Conservation (phyloP, 1,284 basidiomycete species). For the Golubevia sp. region DNA sequence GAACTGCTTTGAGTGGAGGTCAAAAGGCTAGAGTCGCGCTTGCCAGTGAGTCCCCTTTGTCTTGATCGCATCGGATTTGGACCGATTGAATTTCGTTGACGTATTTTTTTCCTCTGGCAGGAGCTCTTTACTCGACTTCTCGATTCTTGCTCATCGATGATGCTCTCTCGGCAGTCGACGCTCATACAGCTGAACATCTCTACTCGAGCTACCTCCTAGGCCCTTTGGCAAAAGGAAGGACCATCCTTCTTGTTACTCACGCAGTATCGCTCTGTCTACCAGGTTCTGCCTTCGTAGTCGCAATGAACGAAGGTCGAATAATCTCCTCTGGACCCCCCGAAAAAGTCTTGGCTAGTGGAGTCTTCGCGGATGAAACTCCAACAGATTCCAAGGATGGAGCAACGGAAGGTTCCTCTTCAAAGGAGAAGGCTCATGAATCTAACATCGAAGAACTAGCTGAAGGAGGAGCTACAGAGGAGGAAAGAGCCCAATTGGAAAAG, state of each 20-base stretch:
- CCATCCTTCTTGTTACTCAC: conserved; percentile 82
- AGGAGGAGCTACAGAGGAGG: conserved; percentile 27
- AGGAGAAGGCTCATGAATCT: conserved; percentile 1
- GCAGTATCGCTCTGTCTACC: conserved; percentile 71
- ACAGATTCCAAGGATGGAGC: conserved; percentile 15
- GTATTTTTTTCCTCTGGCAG: conserved; percentile 84
- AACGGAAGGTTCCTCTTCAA: no score
- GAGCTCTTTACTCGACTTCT: conserved; percentile 91
- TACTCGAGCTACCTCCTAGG: conserved; percentile 65
- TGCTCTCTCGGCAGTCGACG: conserved; percentile 85
- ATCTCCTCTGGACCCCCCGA: conserved; percentile 51
- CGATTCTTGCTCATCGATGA: conserved; percentile 85
- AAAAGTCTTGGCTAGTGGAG: conserved; percentile 14
- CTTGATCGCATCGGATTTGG: background rate
- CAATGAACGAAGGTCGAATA: conserved; percentile 59
- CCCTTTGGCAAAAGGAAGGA: conserved; percentile 70
- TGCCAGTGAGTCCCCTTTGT: conserved; percentile 12
- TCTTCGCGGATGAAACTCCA: conserved; percentile 22
- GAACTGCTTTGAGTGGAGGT: conserved; percentile 78
- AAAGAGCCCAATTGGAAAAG: conserved; percentile 38
- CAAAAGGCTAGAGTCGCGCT: conserved; percentile 78
- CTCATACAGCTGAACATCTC: conserved; percentile 75
- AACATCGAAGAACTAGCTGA: conserved; percentile 48
- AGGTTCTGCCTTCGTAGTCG: conserved; percentile 62
- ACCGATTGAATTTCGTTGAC: no score